Percentiles rank a stretch among this genome's conserved stretches.
Conservation (phyloP, 106 monocot genomes). For the Dioscorea dumetorum region DNA sequence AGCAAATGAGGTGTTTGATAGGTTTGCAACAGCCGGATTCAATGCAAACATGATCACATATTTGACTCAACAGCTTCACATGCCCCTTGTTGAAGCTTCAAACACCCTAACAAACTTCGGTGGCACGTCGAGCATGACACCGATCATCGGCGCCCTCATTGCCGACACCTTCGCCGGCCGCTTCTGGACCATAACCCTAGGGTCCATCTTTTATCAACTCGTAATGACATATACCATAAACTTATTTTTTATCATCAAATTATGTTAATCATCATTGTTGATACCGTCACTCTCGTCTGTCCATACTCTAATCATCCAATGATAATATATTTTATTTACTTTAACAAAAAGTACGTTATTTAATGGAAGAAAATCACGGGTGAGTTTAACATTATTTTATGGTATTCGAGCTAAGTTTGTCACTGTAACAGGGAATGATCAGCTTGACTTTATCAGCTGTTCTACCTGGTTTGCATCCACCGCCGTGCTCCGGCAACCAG, state of each 20-base stretch:
- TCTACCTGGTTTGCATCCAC: conserved; percentile 40
- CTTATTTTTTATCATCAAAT: no score
- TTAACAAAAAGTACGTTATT: no score
- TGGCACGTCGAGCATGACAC: conserved; percentile 48
- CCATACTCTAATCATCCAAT: not conserved
- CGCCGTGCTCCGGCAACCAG: conserved; percentile 12
- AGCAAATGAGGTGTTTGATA: conserved; percentile 60
- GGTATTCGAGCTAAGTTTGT: no score
- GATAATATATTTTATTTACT: no score
- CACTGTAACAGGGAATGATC: conserved; percentile 39
- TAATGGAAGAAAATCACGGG: no score
- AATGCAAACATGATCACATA: conserved; percentile 67
- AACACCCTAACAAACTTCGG: conserved; percentile 61
- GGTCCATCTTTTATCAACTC: conserved; percentile 48
- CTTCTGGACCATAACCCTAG: conserved; percentile 61
- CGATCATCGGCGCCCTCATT: conserved; percentile 50
- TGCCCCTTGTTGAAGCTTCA: conserved; percentile 60
- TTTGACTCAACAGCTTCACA: conserved; percentile 55
- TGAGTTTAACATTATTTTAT: no score
- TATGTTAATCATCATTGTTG: not conserved
- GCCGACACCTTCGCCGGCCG: conserved; percentile 77
- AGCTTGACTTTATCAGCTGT: conserved; percentile 49
- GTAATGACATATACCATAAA: conserved; percentile 5
- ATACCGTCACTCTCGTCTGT: no score
- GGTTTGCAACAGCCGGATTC: conserved; percentile 54